These are phyloP conservation scores for Chrysoporthe deuterocubensis DNA, from an alignment of 2,329 filamentous ascomycete genomes.

Conservation along the genomic window DNA sequence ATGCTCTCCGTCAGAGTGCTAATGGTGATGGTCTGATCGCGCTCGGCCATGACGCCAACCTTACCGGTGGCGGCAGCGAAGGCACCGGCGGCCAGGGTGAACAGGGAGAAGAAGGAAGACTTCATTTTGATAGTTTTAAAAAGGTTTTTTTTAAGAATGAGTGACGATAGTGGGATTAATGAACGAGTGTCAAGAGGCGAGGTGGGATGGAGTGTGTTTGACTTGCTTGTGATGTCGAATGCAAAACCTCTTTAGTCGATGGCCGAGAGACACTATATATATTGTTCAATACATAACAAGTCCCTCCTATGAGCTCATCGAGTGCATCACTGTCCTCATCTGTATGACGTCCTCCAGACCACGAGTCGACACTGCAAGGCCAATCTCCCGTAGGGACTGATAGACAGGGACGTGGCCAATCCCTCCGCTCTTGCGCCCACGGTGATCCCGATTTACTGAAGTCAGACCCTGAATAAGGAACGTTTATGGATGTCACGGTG, in stretches of 20 bases:
- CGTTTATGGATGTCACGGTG: not conserved
- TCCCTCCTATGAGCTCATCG: not conserved
- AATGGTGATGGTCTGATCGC: constrained; percentile 33
- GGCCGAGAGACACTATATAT: not conserved
- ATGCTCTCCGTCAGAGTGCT: constrained; percentile 32
- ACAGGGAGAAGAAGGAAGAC: constrained; percentile 33
- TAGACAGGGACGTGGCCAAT: constrained; percentile 1
- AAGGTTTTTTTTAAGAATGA: not conserved
- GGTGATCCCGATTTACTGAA: not conserved
- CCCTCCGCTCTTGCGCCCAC: not conserved
- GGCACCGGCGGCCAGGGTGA: constrained; percentile 33
- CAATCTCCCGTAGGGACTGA: constrained; percentile 5
- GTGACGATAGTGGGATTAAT: constrained; percentile 5
- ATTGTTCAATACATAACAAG: not conserved
- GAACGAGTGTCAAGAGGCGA: not conserved
- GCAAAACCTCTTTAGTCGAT: not conserved
- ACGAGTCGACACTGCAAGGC: not conserved
- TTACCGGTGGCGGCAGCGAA: constrained; percentile 31
- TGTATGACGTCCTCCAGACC: not conserved
- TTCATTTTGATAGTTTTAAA: constrained; percentile 32
- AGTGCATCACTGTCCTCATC: not conserved
- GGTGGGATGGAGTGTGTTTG: not conserved
- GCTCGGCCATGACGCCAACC: constrained; percentile 29
- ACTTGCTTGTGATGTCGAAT: not conserved
- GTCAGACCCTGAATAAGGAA: not conserved